These are phyloP conservation scores for Fusarium circinatum DNA, from an alignment of 2,329 filamentous ascomycete species.

Conservation along the genomic window DNA sequence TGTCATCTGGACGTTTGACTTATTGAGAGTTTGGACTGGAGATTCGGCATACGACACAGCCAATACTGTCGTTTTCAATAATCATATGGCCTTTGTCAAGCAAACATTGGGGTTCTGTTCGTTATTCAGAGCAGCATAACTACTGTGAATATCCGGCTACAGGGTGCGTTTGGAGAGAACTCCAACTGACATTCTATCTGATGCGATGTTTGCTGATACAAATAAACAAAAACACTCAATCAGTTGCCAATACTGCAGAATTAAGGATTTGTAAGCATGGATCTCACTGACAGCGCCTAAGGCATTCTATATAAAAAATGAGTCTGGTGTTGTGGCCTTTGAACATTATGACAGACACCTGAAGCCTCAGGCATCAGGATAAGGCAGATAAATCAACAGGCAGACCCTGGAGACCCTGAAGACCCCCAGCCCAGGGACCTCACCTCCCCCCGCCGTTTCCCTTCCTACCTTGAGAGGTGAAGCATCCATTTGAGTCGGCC, in stretches of 20 bases:
- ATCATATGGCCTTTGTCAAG: no score
- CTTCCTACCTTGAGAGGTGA: neutral
- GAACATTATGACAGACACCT: conserved; percentile 13
- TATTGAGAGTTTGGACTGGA: neutral
- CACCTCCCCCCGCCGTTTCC: neutral
- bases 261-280: neutral
- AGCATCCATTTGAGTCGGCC: neutral
- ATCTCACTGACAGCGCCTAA: neutral
- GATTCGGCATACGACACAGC: neutral
- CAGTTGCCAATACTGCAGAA: neutral
- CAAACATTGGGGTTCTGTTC: neutral
- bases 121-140: neutral
- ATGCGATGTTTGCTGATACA: neutral
- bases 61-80: neutral
- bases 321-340: neutral
- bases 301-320: neutral
- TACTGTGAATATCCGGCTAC: neutral
- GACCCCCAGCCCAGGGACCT: neutral
- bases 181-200: neutral
- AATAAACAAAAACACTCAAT: neutral
- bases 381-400: conserved; percentile 23
- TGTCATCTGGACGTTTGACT: neutral
- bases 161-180: no score
- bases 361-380: conserved; percentile 13
- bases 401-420: neutral